Conservation (phyloP, 805 yeast genomes). For the Yarrowia deformans region DNA sequence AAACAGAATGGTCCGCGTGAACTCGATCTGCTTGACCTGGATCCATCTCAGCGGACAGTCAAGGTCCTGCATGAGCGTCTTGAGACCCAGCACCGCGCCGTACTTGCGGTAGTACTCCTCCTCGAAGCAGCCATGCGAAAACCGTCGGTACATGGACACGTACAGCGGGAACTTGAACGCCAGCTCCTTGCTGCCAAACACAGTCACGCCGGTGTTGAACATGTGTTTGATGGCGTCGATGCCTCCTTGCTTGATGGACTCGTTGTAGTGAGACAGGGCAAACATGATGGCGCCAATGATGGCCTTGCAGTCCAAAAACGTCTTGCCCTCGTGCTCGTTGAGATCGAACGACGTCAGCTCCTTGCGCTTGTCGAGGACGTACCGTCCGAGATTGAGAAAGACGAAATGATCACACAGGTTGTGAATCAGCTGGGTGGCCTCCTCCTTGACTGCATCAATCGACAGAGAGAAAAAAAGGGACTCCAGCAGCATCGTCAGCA, state of each 20-base stretch:
- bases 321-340: constrained; percentile 78
- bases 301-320: constrained; percentile 70
- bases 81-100: constrained; percentile 88
- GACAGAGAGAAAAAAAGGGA: constrained; percentile 79
- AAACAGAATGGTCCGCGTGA: constrained; percentile 85
- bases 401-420: constrained; percentile 81
- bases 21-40: constrained; percentile 77
- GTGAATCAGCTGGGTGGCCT: constrained; percentile 67
- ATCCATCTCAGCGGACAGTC: constrained; percentile 76
- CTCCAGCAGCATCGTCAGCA: constrained; percentile 69
- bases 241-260: constrained; percentile 75
- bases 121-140: constrained; percentile 90
- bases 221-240: constrained; percentile 68
- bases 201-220: constrained; percentile 63
- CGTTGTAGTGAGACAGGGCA: constrained; percentile 79
- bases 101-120: constrained; percentile 84
- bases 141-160: constrained; percentile 75
- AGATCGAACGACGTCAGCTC: constrained; percentile 73
- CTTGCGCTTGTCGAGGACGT: constrained; percentile 70
- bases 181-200: constrained; percentile 73
- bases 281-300: constrained; percentile 76
- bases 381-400: constrained; percentile 75
- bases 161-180: constrained; percentile 77
- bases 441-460: constrained; percentile 71
- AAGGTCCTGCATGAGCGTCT: constrained; percentile 72